These are phyloP conservation scores for Solanum pennellii DNA, from an alignment of 257 asterid genomes.

Conservation along the genomic window DNA sequence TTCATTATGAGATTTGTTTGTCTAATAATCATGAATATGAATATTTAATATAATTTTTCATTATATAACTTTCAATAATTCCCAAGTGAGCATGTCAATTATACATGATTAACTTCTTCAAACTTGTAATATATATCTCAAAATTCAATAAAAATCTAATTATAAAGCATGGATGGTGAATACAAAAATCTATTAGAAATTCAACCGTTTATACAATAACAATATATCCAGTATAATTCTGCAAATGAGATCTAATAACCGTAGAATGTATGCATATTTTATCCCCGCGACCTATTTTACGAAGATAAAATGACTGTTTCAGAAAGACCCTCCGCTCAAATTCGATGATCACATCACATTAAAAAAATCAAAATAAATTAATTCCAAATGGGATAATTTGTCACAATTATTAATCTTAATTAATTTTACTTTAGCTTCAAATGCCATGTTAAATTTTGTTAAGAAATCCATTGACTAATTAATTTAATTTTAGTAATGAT, in stretches of 20 bases:
- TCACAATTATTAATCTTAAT: neutral
- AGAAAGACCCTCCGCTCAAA: neutral
- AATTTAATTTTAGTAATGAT: slow-evolving; percentile 5
- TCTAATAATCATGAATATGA: neutral
- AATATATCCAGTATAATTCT: too few species aligned
- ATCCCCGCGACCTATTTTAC: neutral
- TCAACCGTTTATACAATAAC: neutral
- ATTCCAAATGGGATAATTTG: neutral
- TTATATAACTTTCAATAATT: neutral
- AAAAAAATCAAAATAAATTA: neutral
- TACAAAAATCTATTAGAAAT: neutral
- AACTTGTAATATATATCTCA: neutral
- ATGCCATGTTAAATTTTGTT: neutral
- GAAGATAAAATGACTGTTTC: too few species aligned
- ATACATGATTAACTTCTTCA: neutral
- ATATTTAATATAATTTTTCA: neutral
- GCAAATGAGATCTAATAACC: too few species aligned
- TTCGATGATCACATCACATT: neutral
- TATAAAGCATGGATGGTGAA: neutral
- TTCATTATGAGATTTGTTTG: neutral
- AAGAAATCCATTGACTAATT: slow-evolving; percentile 2
- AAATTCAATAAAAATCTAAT: too few species aligned
- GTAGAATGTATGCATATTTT: neutral
- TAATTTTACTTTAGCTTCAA: neutral
- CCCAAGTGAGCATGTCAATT: neutral